These are phyloP conservation scores for Hypoxylon intermedium DNA, from an alignment of 495 filamentous ascomycete genomes.

Conservation along the genomic window DNA sequence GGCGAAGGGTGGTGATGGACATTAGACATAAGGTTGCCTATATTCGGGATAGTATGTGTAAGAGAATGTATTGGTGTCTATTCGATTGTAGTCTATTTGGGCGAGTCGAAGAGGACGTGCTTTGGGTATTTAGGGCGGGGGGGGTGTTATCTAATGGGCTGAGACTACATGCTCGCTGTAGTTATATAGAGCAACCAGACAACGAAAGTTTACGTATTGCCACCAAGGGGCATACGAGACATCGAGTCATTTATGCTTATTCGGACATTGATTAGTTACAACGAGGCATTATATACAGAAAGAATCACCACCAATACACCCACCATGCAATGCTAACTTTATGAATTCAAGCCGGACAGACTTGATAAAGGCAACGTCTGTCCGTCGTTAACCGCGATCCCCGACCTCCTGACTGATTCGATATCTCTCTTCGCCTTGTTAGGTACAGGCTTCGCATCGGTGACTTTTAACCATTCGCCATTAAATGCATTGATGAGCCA, in stretches of 20 bases:
- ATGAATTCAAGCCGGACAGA: conserved; percentile 1
- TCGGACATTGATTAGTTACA: too few relatives aligned
- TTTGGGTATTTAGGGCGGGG: too few relatives aligned
- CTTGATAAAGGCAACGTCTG: not conserved
- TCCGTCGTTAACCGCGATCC: not conserved
- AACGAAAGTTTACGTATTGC: too few relatives aligned
- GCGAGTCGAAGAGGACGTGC: too few relatives aligned
- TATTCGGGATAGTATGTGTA: too few relatives aligned
- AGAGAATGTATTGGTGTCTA: too few relatives aligned
- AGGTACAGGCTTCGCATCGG: conserved; percentile 65
- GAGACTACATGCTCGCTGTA: too few relatives aligned
- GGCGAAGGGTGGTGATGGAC: not conserved
- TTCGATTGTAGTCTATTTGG: too few relatives aligned
- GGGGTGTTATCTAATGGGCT: too few relatives aligned
- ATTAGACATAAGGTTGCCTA: not conserved
- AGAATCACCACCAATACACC: conserved; percentile 13
- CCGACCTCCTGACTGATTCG: conserved; percentile 26
- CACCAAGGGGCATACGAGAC: too few relatives aligned
- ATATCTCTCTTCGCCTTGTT: conserved; percentile 37
- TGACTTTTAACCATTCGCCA: conserved; percentile 87
- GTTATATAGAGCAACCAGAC: too few relatives aligned
- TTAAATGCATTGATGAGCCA: conserved; percentile 99
- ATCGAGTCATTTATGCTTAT: too few relatives aligned
- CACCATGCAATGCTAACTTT: conserved; percentile 20
- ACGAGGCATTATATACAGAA: not conserved